A percentile compares a stretch with the other conserved stretches of the same genome.
phyloP scores from a whole-genome alignment of 1,284 basidiomycete genomes.

The Porogramme epimiltina region DNA sequence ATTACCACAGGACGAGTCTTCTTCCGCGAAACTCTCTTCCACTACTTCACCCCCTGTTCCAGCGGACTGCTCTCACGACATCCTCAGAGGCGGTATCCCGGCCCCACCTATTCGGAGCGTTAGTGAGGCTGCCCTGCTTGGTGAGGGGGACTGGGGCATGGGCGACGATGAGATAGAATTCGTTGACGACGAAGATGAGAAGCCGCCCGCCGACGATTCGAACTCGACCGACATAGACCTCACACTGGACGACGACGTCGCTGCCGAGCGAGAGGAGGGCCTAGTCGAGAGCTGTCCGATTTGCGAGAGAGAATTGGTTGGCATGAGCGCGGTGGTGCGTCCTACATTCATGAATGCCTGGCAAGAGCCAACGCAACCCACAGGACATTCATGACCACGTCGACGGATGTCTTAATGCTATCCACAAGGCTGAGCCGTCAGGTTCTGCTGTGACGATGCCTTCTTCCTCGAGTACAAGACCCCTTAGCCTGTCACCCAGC shows the following conservation, averaged over 20 bases:
- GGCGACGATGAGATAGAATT: conserved; percentile 60
- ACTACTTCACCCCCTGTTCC: neutral
- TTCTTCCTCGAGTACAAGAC: conserved; percentile 9
- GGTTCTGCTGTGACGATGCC: neutral
- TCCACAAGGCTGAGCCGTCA: conserved; percentile 7
- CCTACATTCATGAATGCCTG: neutral
- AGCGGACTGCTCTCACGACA: conserved; percentile 3
- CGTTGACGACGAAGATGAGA: conserved; percentile 29
- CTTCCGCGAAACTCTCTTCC: too few relatives aligned
- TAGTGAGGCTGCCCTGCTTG: neutral
- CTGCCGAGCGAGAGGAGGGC: conserved; percentile 15
- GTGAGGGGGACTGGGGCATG: conserved; percentile 53
- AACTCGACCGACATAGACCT: conserved; percentile 31
- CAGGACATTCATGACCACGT: conserved; percentile 52
- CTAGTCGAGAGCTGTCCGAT: conserved; percentile 38
- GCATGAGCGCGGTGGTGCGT: conserved; percentile 34
- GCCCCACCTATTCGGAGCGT: too few relatives aligned
- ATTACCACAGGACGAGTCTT: neutral
- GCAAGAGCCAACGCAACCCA: neutral
- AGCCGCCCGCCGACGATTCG: conserved; percentile 12
- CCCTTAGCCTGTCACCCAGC: conserved; percentile 12
- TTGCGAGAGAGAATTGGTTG: conserved; percentile 35
- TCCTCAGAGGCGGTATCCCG: neutral
- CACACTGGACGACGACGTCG: conserved; percentile 21
- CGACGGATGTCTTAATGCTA: conserved; percentile 49